Evolutionary conservation across 2,329 filamentous ascomycete genomes (phyloP), one percentile per base, ranked within the genome.

Genomic region (Phaeophleospora eucalypticola): DNA sequence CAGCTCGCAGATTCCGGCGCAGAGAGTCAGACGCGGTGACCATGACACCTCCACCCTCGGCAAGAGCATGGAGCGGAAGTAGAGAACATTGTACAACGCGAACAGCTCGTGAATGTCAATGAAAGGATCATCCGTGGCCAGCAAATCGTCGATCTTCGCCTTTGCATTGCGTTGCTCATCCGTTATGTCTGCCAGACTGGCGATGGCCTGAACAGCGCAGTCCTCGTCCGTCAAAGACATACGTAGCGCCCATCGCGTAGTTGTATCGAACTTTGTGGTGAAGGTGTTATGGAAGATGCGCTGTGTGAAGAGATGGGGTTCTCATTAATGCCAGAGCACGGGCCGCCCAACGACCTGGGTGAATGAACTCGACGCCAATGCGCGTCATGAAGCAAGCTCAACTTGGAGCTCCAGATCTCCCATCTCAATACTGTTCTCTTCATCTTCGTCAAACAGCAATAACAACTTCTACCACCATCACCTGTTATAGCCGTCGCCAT

Each of bases 1-100:
- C 21, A 73, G 64, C 49, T 73, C 71, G 53, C 71, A 73, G 46
- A 71, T 70, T 36, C 70, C 71, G 45, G 71, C 71, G 53, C 71
- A 72, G 35, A 72, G 64, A n/a, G 69, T 73, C 51, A 73, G 58
- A 39, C 69, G 63, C 21, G 64, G 51, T 18, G 70, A 72, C 71
- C 71, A 73, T 4, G 67, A 58, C 17, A 73, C 61, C 42, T 72
- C 64, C n/a, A 72, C 70, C 27, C 63, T 62, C 6, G 66, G 59
- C 6, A 65, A 42, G 2, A 73, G 62, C 10, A 71, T 61, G 16
- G 56, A 54, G 36, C 68, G 63, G 56, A 73, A 73, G 61, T 73
- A 73, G 36, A 73, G 58, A 18, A 63, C 58, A 51, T 71, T 63
- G 54, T 70, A 73, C 43, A 67, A 58, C 12, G 48, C 54, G 46